These are phyloP conservation scores for Acanthamoeba culbertsoni DNA, from an alignment of 208 protist species.

Conservation along the genomic window DNA sequence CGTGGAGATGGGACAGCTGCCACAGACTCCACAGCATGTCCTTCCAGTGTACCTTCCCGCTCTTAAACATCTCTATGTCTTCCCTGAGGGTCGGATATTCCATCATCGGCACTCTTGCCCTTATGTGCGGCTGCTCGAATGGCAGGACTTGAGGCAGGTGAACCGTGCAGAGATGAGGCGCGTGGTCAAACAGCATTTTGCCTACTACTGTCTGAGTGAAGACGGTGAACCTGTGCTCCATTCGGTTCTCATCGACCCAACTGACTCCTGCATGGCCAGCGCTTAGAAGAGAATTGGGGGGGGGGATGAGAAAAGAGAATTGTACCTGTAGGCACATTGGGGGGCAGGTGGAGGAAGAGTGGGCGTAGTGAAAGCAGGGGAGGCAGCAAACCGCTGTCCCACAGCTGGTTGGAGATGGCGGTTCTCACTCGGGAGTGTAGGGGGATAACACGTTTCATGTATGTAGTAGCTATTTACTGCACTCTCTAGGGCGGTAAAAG, in stretches of 20 bases:
- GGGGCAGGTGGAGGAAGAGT: neutral
- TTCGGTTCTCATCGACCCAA: neutral
- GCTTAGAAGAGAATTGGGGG: neutral
- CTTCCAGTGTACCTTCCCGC: neutral
- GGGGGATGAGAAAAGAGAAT: neutral
- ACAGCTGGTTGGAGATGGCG: neutral
- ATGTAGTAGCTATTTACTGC: no score
- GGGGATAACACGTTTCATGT: neutral
- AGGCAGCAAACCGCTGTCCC: neutral
- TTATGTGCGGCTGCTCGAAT: neutral
- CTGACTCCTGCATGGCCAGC: neutral
- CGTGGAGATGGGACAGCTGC: neutral
- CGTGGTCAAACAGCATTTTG: neutral
- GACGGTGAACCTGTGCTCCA: neutral
- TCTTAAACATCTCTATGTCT: neutral
- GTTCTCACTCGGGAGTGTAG: neutral
- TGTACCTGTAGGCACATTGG: neutral
- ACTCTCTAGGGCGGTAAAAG: no score
- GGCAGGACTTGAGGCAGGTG: neutral
- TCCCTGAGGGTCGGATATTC: neutral
- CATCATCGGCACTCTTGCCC: neutral
- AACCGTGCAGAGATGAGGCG: neutral
- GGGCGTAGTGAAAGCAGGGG: neutral
- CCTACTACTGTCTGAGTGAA: neutral
- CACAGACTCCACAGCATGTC: neutral